phyloP scores from a whole-genome alignment of 495 filamentous ascomycete genomes.

The Talaromyces adpressus region DNA sequence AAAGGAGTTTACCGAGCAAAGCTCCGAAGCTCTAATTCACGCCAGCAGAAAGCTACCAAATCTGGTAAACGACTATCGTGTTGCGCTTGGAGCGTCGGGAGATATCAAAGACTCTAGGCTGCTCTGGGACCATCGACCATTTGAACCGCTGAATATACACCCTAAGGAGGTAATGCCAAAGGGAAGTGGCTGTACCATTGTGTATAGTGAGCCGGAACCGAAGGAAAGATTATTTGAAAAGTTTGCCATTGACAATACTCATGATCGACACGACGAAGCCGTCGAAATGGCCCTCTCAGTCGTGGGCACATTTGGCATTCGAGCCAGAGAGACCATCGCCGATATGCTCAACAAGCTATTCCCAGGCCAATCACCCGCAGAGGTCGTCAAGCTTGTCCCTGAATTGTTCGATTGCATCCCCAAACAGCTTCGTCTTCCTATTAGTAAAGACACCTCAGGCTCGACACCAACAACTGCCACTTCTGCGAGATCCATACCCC shows the following conservation, averaged over 20 bases:
- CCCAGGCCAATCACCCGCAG: slow-evolving; percentile 18
- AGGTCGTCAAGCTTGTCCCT: slow-evolving; percentile 27
- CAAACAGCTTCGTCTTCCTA: background rate
- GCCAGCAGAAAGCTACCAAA: slow-evolving; percentile 10
- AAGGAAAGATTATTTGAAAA: slow-evolving; percentile 9
- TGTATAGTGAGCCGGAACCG: slow-evolving; percentile 34
- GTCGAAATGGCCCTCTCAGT: slow-evolving; percentile 3
- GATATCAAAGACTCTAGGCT: slow-evolving; percentile 35
- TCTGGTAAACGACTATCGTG: slow-evolving; percentile 37
- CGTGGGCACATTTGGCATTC: slow-evolving; percentile 12
- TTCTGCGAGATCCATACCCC: background rate
- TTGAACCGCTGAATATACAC: slow-evolving; percentile 45
- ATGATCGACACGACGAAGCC: slow-evolving; percentile 1
- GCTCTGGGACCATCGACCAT: slow-evolving; percentile 56
- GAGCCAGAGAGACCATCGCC: slow-evolving; percentile 14
- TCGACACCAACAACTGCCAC: background rate
- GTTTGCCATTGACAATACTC: background rate
- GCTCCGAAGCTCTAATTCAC: slow-evolving; percentile 14
- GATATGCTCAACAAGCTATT: slow-evolving; percentile 23
- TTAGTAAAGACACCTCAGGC: background rate
- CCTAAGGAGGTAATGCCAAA: slow-evolving; percentile 51
- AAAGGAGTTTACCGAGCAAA: background rate
- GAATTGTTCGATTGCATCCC: slow-evolving; percentile 14
- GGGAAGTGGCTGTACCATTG: slow-evolving; percentile 12
- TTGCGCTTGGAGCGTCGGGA: slow-evolving; percentile 29